Base-by-base conservation (phyloP, 2,329 filamentous ascomycete species). In the Penicillium sp. region DNA sequence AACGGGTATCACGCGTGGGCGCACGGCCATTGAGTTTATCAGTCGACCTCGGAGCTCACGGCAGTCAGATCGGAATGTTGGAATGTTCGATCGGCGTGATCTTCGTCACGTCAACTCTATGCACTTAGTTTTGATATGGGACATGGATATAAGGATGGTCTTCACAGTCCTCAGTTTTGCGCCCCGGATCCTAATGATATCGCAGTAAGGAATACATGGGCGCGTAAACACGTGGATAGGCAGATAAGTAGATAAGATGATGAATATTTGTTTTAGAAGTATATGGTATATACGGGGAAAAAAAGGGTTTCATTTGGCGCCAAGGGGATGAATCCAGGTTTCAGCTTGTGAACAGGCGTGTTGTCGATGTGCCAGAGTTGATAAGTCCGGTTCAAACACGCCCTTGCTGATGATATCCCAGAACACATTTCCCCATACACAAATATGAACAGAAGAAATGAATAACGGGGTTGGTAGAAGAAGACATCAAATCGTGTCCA, bases 401-500 rank as follows among this genome's bases (percentile, higher is more conserved):
- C 22, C 39, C 39, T 27, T 43, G 27, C 37, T 19, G 48, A 35
- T 37, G 8, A 27, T 16, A 7, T 39, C 48, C 16, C 19, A 22
- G n/a, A 22, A 39, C 7, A 50, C 33, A 39, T 16, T 50, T n/a
- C 48, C 13, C n/a, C 39, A 46, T 21, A 56, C 55, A 10, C 48
- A 59, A 51, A 63, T 67, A 67, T 65, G 51, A 55, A 67, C 64
- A 67, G 44, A 50, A 59, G 59, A 64, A 67, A 54, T 37, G 50
- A 62, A 61, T 52, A 53, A 63, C 48, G 56, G 64, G 56, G 16
- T 48, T 54, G 13, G 29, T 35, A 63, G 50, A 63, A 61, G 51
- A 59, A 61, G 59, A 59, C 61, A 64, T 73, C 63, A 70, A 70
- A 64, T 73, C 70, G 56, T 74, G 64, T 66, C 60, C 62, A 62